Base-by-base conservation (phyloP, 2,329 filamentous ascomycete species). In the Grosmannia clavigera region DNA sequence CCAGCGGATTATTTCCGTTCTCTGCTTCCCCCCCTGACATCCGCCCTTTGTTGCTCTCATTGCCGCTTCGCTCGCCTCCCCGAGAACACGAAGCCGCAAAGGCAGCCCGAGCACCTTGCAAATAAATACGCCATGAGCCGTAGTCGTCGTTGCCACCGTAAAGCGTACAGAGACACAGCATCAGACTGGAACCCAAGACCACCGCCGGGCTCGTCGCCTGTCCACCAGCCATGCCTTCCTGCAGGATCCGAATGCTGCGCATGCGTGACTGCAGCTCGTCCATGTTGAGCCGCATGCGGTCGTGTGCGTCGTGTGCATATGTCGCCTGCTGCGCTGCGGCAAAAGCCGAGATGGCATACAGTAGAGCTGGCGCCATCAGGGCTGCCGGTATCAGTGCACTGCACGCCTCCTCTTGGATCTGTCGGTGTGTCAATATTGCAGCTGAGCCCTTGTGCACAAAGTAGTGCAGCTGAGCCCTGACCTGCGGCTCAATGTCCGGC, bases 351-450 rank as follows among this genome's bases (percentile, higher is more conserved):
- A 58, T 33, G 35, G 57, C 57, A 7, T 58, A 27, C 27, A 58
- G 50, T 10, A 58, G 57, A 2, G 57, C 57, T 1, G 57, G 57
- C 12, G 57, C 22, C 25, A 12, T 25, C 7, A 46, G 19, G 0
- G 57, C 57, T 3, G 57, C 50, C 50, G 57, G 57, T 3, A 58
- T 12, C 50, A 58, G 57, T 3, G 35, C 48, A 25, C 50, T 12
- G 27, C 57, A 58, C 5, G 57, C 33, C 50, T 58, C 57, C 35
- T 54, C 57, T n/a, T 58, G 57, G 31, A 58, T 58, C 50, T 58
- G 57, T 3, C 50, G 38, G 57, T 58, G 57, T 6, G 48, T 53
- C 25, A 50, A 54, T 33, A 58, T 58, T 10, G 57, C 31, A 1
- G 57, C 57, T 6, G 57, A 58, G 16, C 57, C 57, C 16, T 40